Base-by-base conservation (phyloP, 1,139 yeast genomes). In the Suhomyces maxii region DNA sequence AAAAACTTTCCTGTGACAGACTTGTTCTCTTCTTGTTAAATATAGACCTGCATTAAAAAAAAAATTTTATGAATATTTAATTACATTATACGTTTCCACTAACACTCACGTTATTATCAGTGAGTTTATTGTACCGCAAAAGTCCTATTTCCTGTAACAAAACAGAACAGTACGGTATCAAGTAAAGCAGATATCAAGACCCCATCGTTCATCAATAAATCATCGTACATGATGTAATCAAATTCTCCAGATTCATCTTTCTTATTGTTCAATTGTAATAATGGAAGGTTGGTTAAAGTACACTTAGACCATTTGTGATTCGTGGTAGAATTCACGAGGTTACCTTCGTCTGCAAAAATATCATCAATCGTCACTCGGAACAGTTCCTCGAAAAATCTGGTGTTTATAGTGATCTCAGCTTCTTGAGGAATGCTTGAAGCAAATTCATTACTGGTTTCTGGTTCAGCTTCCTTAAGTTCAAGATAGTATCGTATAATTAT, bases 271-370 rank as follows among this genome's bases (percentile, higher is more conserved):
- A 69, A 53, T 36, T 68, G 73, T 40, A 74, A 49, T 28, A 75
- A 54, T 2, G 80, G 80, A 8, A 73, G 48, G 31, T 62, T 54
- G 0, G 77, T 71, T 42, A 72, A 53, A 18, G 61, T 60, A 48
- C 80, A 75, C 37, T 66, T 60, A 0, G 68, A 56, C 79, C 79
- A 75, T 25, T 58, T 57, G 49, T 74, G 79, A 8, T 60, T 55
- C 1, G 71, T 57, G 2, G 61, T 56, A 0, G 79, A 73, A 12
- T 47, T 53, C 1, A 60, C 56, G 23, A 61, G 51, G 3, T 52
- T 42, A 8, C 55, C 55, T 25, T 51, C 57, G 9, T 53, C 52
- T 2, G 59, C 51, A 34, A 49, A 34, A 7, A 49, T 50, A 34
- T 53, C 58, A 26, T 48, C 43, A 12, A 40, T 36, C 5, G 54